These are phyloP conservation scores for Aspergillus hortae DNA, from an alignment of 2,329 filamentous ascomycete species.

Conservation along the genomic window DNA sequence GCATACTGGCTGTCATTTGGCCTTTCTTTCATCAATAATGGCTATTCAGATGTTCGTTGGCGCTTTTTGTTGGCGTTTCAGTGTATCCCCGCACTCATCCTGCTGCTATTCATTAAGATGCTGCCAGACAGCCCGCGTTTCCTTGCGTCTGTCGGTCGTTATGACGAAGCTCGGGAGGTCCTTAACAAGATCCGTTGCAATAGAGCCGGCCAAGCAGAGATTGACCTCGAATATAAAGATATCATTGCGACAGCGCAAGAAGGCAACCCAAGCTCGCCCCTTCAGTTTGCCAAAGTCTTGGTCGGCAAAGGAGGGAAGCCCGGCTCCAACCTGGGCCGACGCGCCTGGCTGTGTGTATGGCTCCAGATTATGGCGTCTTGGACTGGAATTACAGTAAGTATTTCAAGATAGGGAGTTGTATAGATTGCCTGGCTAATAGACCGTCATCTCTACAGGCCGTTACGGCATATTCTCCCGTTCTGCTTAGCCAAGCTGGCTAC, in stretches of 20 bases:
- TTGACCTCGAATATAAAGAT: slow-evolving; percentile 33
- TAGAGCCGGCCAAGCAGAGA: slow-evolving; percentile 19
- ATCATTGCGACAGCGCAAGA: slow-evolving; percentile 32
- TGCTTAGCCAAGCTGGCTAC: slow-evolving; percentile 30
- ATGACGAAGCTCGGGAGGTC: slow-evolving; percentile 47
- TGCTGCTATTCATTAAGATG: slow-evolving; percentile 27
- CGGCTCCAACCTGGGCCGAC: slow-evolving; percentile 33
- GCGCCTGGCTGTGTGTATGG: slow-evolving; percentile 44
- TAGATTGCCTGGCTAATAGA: no score
- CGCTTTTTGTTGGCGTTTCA: slow-evolving; percentile 34
- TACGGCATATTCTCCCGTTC: slow-evolving; percentile 33
- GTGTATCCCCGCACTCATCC: slow-evolving; percentile 28
- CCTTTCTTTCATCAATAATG: slow-evolving; percentile 31
- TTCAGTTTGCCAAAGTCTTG: slow-evolving; percentile 38
- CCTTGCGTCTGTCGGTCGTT: slow-evolving; percentile 32
- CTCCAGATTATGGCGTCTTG: slow-evolving; percentile 46
- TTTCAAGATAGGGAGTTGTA: no score
- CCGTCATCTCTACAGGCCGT: slow-evolving; percentile 21
- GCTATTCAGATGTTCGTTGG: slow-evolving; percentile 33
- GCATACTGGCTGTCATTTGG: slow-evolving; percentile 38
- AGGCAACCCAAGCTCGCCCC: slow-evolving; percentile 32
- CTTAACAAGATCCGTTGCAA: slow-evolving; percentile 15
- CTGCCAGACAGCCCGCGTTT: slow-evolving; percentile 32
- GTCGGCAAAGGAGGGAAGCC: slow-evolving; percentile 27
- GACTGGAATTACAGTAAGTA: slow-evolving; percentile 41